Base-by-base conservation (phyloP, 345 rosid genomes). In the Trapa bicornis region DNA sequence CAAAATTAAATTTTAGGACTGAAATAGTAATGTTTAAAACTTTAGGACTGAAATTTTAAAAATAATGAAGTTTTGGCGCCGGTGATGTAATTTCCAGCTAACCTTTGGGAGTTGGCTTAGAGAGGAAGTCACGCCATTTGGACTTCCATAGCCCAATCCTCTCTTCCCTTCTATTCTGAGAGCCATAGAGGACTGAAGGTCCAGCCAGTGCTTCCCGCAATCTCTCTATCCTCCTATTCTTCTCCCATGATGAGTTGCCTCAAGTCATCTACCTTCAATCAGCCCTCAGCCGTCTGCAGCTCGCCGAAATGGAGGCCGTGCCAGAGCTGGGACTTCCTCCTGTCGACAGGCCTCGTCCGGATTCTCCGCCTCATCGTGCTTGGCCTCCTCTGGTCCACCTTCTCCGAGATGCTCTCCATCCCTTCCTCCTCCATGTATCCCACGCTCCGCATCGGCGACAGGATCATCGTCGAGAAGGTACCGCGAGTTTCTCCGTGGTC, bases 371-470 rank as follows among this genome's bases (percentile, higher is more conserved):
- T 73, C 47, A 16, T 77, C 4, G 64, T 77, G 65, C 9, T 73
- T 41, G 32, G 68, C 12, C 80, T 80, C 72, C 61, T 78, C 48
- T 76, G 82, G 86, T 70, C 83, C 47, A 72, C 74, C 41, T 75
- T 72, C 65, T 73, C 75, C 3, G 75, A 79, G 75, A 68, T 76
- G 66, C 73, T 70, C 42, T 79, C 47, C 75, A 79, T 79, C 43
- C 77, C 79, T 0, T 79, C 85, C 9, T 75, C 81, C 63, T 82
- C 83, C 29, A 82, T 82, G 85, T 77, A 67, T 58, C 83, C 81
- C 0, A 82, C 85, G 29, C 78, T 82, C 54, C 78, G 72, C 42
- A 72, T 82, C 53, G 83, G 85, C 22, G 85, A 82, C 66, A 79
- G 81, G 38, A 61, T 79, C 71, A 67, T 82, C 56, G 64, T 75